Evolutionary conservation across 257 asterid species (phyloP), one percentile per base, ranked within the genome.

Genomic region (Lycium ferocissimum): DNA sequence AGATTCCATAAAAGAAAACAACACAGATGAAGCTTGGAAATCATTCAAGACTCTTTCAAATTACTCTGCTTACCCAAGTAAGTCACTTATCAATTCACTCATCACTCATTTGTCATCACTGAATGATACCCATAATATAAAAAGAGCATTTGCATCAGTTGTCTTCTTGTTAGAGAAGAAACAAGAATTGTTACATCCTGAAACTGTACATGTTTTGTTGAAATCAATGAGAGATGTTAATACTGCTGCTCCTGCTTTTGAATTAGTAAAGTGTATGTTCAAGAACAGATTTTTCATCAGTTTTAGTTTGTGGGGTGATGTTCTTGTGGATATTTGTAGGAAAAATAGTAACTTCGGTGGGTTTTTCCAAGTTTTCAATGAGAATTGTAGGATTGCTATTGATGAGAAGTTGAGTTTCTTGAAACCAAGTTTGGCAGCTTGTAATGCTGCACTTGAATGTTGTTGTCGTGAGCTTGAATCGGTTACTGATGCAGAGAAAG

Each of bases 1-100:
- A 56, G 81, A 88, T 57, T 93, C 96, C 66, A 93, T 97, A 49
- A 66, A 17, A 70, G 54, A 38, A 14, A 73, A 80, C 85, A 88
- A 94, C 89, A 97, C 95, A 11, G 99, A 97, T 88, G 98, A 93
- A 84, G 99, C 98, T 22, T 97, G 99, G 99, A 97, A 94, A 78
- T 92, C 98, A 51, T 97, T 97, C 94, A 97, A 95, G 92, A 53
- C 94, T 3, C 93, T 97, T 61, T 92, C 98, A 22, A 87, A 84
- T 72, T 57, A 80, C 82, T 88, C 96, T 57, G 86, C 88, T 73
- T 89, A 89, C 54, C 98, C 98, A 69, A 94, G 93, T 87, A 96
- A 96, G 93, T 85, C 92, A 70, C 92, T 96, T 83, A 86, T 91
- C 12, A 97, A 92, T 86, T 92, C 98, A 49, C 88, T 95, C 67